phyloP scores from a whole-genome alignment of 164 flowering plant species.

The Chimonanthus salicifolius region DNA sequence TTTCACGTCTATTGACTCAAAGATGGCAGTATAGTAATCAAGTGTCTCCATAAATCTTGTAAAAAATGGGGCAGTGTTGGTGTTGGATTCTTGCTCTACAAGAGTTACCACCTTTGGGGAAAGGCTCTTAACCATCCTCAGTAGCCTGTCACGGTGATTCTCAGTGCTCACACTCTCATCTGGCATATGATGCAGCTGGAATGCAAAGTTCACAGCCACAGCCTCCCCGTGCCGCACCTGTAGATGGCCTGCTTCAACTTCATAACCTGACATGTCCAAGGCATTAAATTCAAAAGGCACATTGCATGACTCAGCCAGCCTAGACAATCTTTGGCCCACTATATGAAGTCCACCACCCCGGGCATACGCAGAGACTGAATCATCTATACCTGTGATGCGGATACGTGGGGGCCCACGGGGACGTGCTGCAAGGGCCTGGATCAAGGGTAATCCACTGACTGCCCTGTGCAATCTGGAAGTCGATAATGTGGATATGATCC shows the following conservation, averaged over 20 bases:
- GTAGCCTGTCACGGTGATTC: slow-evolving; percentile 66
- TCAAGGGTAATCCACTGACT: slow-evolving; percentile 65
- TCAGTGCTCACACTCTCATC: slow-evolving; percentile 64
- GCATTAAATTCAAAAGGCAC: slow-evolving; percentile 71
- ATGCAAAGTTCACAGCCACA: slow-evolving; percentile 65
- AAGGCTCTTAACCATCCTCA: slow-evolving; percentile 60
- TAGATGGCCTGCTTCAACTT: slow-evolving; percentile 39
- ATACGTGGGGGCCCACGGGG: slow-evolving; percentile 72
- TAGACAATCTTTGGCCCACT: slow-evolving; percentile 56
- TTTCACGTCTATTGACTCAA: slow-evolving; percentile 64
- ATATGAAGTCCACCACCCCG: slow-evolving; percentile 62
- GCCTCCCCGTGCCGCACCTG: slow-evolving; percentile 53
- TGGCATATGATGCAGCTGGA: slow-evolving; percentile 70
- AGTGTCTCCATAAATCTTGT: slow-evolving; percentile 57
- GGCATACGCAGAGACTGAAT: slow-evolving; percentile 53
- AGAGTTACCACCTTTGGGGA: slow-evolving; percentile 80
- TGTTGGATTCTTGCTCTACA: slow-evolving; percentile 75
- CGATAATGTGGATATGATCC: slow-evolving; percentile 60
- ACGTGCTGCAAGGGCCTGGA: slow-evolving; percentile 63
- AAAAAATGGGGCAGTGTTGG: slow-evolving; percentile 61
- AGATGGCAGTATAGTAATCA: slow-evolving; percentile 52
- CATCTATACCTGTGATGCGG: slow-evolving; percentile 79
- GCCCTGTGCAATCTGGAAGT: slow-evolving; percentile 79
- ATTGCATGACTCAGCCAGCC: slow-evolving; percentile 47
- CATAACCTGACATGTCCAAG: slow-evolving; percentile 35